A percentile compares a stretch with the other conserved stretches of the same genome.
These are phyloP conservation scores for Aphanomyces invadans DNA, from an alignment of 352 stramenopile species.

Conservation along the genomic window DNA sequence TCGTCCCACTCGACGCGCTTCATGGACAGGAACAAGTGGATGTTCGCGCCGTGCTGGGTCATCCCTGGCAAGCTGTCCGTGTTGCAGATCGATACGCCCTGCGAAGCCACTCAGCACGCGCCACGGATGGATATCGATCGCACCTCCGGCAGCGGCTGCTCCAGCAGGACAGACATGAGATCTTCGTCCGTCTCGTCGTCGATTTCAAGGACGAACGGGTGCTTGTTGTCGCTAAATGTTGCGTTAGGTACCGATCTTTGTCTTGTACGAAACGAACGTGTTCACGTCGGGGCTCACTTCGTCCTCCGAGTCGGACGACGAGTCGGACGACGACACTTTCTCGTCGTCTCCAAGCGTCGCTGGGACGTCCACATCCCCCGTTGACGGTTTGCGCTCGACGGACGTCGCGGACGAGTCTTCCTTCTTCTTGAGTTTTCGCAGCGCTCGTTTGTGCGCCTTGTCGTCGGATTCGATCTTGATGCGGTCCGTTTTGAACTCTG, in stretches of 20 bases:
- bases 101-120: neutral
- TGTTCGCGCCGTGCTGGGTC: constrained; percentile 58
- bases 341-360: neutral
- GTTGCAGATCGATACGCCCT: constrained; percentile 83
- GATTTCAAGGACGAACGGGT: constrained; percentile 86
- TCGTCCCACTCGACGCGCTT: constrained; percentile 84
- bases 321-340: constrained; percentile 21
- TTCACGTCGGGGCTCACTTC: constrained; percentile 67
- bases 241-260: too few species aligned
- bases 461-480: constrained; percentile 2
- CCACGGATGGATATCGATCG: neutral
- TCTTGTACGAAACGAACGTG: constrained; percentile 26
- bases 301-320: constrained; percentile 67
- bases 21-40: constrained; percentile 82
- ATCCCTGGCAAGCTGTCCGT: constrained; percentile 70
- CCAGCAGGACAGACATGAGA: constrained; percentile 84
- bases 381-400: neutral
- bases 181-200: constrained; percentile 91
- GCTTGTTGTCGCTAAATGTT: constrained; percentile 69
- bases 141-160: constrained; percentile 77
- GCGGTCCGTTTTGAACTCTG: constrained; percentile 15
- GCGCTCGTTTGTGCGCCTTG: neutral
- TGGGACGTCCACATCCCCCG: neutral
- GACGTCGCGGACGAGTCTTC: neutral
- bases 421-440: constrained; percentile 14